Percentiles rank a stretch among this genome's conserved stretches.
Evolutionary conservation across 306 rosid genomes (phyloP).

Genomic region (Chamaecrista fasciculata): DNA sequence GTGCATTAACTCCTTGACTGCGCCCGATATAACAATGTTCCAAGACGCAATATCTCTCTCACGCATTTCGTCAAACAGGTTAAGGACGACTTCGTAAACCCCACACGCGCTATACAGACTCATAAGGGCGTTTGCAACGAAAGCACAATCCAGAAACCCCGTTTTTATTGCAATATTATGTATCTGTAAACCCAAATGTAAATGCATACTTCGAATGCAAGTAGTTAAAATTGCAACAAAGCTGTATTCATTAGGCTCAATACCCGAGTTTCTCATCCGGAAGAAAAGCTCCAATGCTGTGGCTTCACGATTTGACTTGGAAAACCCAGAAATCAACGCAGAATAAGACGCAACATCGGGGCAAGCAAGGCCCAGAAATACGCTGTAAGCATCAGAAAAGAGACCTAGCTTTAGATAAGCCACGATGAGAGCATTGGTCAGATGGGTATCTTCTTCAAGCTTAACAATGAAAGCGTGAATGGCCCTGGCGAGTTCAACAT

Average conservation of each 20-base stretch:
- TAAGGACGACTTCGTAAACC: constrained; percentile 34
- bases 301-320: constrained; percentile 51
- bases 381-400: constrained; percentile 47
- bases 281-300: constrained; percentile 64
- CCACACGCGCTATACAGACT: constrained; percentile 57
- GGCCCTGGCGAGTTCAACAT: constrained; percentile 49
- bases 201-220: constrained; percentile 41
- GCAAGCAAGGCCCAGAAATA: constrained; percentile 47
- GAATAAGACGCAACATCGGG: constrained; percentile 66
- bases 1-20: constrained; percentile 45
- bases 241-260: constrained; percentile 64
- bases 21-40: constrained; percentile 60
- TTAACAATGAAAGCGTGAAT: constrained; percentile 58
- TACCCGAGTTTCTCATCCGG: constrained; percentile 49
- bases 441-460: constrained; percentile 39
- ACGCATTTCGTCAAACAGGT: constrained; percentile 54
- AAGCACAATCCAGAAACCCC: constrained; percentile 46
- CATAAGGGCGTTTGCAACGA: constrained; percentile 67
- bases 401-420: constrained; percentile 58
- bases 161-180: constrained; percentile 61
- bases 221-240: constrained; percentile 80
- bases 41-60: constrained; percentile 65
- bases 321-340: constrained; percentile 62
- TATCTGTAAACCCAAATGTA: constrained; percentile 57
- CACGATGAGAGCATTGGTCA: constrained; percentile 51